Evolutionary conservation across 192 early-diverging fungal genomes (phyloP).

Genomic region (Mycoemilia scoparia): DNA sequence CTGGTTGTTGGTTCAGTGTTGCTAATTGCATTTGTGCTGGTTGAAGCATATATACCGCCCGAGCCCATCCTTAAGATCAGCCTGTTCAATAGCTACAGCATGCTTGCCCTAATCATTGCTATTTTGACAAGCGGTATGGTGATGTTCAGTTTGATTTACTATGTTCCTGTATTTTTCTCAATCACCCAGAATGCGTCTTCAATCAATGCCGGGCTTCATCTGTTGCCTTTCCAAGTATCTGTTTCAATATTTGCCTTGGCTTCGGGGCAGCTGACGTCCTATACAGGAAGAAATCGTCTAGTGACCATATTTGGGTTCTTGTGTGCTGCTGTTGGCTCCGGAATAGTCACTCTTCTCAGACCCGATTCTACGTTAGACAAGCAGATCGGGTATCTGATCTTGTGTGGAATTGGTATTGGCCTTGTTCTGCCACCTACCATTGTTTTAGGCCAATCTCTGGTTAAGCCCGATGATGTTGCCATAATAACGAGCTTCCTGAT

Average conservation of each 20-base stretch:
- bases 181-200: constrained; percentile 48
- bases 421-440: constrained; percentile 13
- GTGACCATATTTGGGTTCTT: constrained; percentile 36
- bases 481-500: constrained; percentile 7
- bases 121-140: constrained; percentile 10
- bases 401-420: constrained; percentile 17
- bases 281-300: constrained; percentile 36
- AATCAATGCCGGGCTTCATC: constrained; percentile 45
- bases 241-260: constrained; percentile 41
- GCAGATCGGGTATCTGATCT: constrained; percentile 10
- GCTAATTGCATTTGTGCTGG: constrained; percentile 28
- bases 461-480: constrained; percentile 1
- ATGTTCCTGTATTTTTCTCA: constrained; percentile 41
- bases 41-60: constrained; percentile 32
- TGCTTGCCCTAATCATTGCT: constrained; percentile 5
- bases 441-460: constrained; percentile 5
- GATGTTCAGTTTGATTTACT: constrained; percentile 39
- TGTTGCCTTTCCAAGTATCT: constrained; percentile 55
- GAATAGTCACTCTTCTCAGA: constrained; percentile 34
- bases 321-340: constrained; percentile 34
- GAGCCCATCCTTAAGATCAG: constrained; percentile 45
- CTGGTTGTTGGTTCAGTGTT: constrained; percentile 30
- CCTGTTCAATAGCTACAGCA: constrained; percentile 34
- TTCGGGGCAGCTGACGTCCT: constrained; percentile 39
- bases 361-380: constrained; percentile 11